Conservation (phyloP, 2,329 filamentous ascomycete genomes). For the Diaporthe citriasiana region DNA sequence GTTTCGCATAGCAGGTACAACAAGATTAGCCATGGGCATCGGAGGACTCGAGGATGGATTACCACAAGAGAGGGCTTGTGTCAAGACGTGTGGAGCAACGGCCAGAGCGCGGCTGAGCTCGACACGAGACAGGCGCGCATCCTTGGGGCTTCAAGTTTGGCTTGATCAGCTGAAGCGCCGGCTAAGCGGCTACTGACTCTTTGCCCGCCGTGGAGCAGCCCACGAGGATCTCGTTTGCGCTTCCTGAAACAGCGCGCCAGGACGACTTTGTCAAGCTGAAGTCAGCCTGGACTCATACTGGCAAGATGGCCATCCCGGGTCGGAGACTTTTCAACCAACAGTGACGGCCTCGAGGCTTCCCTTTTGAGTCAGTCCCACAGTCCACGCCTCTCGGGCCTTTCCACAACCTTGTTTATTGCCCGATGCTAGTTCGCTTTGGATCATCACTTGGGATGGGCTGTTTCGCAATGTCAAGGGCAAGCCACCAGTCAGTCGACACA, state of each 20-base stretch:
- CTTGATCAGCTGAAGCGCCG: background rate
- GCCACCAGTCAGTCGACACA: background rate
- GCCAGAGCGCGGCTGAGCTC: conserved; percentile 8
- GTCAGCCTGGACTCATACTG: background rate
- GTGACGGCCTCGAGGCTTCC: conserved; percentile 10
- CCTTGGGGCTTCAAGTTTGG: background rate
- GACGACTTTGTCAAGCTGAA: background rate
- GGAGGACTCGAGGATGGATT: conserved; percentile 9
- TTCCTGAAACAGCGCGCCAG: conserved; percentile 18
- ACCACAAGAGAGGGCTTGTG: background rate
- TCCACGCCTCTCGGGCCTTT: background rate
- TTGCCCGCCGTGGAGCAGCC: background rate
- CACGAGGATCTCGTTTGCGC: background rate
- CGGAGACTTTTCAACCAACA: conserved; percentile 22
- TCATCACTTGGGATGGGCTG: background rate
- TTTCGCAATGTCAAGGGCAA: conserved; percentile 24
- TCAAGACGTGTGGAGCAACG: conserved; percentile 14
- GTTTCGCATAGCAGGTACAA: background rate
- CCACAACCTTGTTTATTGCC: conserved; percentile 34
- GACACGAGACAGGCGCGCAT: conserved; percentile 11
- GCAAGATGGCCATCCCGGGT: background rate
- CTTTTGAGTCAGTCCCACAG: conserved; percentile 22
- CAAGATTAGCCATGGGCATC: background rate
- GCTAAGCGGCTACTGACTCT: conserved; percentile 26
- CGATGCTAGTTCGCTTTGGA: conserved; percentile 23